Conservation (phyloP, 345 rosid species). For the Camelina hispida region DNA sequence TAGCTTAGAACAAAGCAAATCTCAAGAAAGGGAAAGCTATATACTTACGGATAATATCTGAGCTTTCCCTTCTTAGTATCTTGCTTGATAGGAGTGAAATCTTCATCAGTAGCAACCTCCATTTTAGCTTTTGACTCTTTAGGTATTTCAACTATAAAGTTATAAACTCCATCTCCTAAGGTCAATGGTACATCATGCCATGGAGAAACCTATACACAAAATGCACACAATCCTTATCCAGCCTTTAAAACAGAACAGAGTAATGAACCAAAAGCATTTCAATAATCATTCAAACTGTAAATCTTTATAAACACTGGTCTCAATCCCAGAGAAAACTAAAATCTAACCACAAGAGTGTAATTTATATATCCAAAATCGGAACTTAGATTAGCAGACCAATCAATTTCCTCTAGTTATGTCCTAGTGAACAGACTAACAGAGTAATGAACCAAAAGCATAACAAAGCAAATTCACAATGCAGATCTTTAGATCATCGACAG, state of each 20-base stretch:
- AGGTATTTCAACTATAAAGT: conserved; percentile 89
- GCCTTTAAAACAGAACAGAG: conserved; percentile 9
- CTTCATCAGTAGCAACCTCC: conserved; percentile 98
- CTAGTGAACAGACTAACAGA: conserved; percentile 9
- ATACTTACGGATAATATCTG: conserved; percentile 49
- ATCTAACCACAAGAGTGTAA: too few species aligned
- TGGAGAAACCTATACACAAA: conserved; percentile 72
- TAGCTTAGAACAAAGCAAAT: not conserved
- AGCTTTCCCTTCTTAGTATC: conserved; percentile 63
- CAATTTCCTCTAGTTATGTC: not conserved
- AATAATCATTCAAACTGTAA: not conserved
- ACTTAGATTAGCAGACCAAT: not conserved
- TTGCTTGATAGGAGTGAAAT: conserved; percentile 92
- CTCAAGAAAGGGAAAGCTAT: conserved; percentile 41
- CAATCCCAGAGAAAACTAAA: conserved; percentile 9
- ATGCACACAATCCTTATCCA: not conserved
- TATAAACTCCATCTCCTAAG: conserved; percentile 80
- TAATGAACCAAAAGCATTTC: not conserved
- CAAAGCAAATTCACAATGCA: conserved; percentile 6
- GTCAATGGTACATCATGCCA: conserved; percentile 95
- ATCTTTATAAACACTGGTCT: not conserved
- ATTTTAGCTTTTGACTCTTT: conserved; percentile 94
- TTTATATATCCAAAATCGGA: not conserved
- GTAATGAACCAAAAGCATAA: conserved; percentile 17
- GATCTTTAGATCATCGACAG: not conserved